Evolutionary conservation across 352 stramenopile genomes (phyloP), one percentile per base, ranked within the genome.

Genomic region (Sclerospora graminicola): DNA sequence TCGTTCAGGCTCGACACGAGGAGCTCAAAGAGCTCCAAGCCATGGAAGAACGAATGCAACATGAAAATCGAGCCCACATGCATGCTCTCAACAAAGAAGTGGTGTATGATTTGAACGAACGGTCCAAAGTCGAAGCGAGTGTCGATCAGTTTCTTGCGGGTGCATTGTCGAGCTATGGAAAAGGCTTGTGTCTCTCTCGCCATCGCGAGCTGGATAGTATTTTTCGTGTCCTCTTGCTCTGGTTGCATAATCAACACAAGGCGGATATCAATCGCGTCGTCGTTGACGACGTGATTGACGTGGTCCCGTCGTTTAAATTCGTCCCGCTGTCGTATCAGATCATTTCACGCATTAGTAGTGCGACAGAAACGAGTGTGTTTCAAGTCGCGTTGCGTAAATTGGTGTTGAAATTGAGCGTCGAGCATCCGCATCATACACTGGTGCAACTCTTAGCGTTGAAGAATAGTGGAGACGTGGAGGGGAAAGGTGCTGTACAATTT

Each of bases 241-340:
- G 95, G 95, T 97, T 98, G 46, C 82, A 69, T 39, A 96, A 97
- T 47, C 82, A 79, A 24, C 45, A 65, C 20, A 76, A 84, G 36
- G 41, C 60, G 2, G 64, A 72, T 29, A 83, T 94, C 8, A 92
- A 95, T 45, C 44, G 67, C 5, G 64, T 95, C n/a, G 73, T 98
- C 16, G 70, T 82, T 29, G 71, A 85, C 35, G 51, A 80, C 1
- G 63, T 97, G 3, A 62, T 88, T 16, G 59, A 81, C 2, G 50
- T 62, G 24, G 89, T 98, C 8, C 82, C 93, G 23, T 97, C 84
- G 10, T 98, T 96, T 75, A 96, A 97, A 52, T 96, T 98, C 49
- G 82, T 98, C 18, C 91, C 94, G 13, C 63, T 99, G 8, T 96
- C 87, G 13, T 98, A 98, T 57, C 96, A 99, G 70, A 90, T 99